These are phyloP conservation scores for Penicillium flavigenum DNA, from an alignment of 495 filamentous ascomycete species.

Conservation along the genomic window DNA sequence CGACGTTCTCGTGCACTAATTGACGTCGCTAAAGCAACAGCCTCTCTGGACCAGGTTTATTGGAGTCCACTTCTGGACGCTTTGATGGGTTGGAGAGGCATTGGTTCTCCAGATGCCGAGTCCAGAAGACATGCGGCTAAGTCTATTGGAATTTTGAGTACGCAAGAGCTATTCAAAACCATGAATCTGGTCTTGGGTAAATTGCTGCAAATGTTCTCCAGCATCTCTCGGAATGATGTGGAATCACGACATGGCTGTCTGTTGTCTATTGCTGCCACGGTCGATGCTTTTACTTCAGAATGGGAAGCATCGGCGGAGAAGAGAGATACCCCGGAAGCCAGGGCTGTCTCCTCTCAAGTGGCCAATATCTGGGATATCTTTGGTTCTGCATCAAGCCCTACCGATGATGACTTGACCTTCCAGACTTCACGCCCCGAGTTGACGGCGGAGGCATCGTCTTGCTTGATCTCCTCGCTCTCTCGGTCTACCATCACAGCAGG, in stretches of 20 bases:
- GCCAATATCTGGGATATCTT: constrained; percentile 44
- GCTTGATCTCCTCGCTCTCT: constrained; percentile 50
- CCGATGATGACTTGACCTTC: constrained; percentile 45
- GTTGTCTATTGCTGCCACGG: constrained; percentile 53
- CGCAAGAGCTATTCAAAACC: constrained; percentile 31
- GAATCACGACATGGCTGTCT: constrained; percentile 69
- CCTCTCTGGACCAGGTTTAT: constrained; percentile 63
- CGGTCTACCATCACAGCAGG: constrained; percentile 15
- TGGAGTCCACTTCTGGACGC: constrained; percentile 66
- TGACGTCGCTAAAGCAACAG: constrained; percentile 67
- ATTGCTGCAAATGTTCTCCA: constrained; percentile 45
- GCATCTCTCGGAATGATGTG: constrained; percentile 57
- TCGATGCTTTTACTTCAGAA: constrained; percentile 35
- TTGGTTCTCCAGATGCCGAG: constrained; percentile 69
- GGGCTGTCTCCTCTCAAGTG: constrained; percentile 26
- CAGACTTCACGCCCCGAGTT: constrained; percentile 64
- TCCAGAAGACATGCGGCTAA: constrained; percentile 70
- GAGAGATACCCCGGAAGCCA: constrained; percentile 20
- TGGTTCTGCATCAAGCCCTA: constrained; percentile 34
- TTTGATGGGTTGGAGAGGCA: constrained; percentile 83
- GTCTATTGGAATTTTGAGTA: constrained; percentile 62
- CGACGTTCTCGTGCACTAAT: constrained; percentile 77
- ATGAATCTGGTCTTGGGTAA: constrained; percentile 36
- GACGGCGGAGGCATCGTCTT: constrained; percentile 62
- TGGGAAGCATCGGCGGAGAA: constrained; percentile 11